Conservation (phyloP, 2,329 filamentous ascomycete species). For the Nemania bipapillata region DNA sequence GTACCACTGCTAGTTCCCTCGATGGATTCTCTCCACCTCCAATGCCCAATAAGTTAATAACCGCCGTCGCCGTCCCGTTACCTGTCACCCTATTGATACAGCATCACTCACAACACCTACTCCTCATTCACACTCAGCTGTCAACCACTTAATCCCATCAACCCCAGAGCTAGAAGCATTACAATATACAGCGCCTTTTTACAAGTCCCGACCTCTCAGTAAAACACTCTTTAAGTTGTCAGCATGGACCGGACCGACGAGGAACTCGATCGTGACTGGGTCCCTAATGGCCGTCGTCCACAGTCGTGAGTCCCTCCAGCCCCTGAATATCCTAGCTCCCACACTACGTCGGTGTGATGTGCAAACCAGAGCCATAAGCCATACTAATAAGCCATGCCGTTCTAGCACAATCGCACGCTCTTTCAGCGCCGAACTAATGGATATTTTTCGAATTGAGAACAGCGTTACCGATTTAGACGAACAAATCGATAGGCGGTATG, state of each 20-base stretch:
- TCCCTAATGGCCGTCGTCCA: conserved; percentile 79
- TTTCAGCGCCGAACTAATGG: conserved; percentile 86
- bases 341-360: not conserved
- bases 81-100: conserved; percentile 31
- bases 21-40: conserved; percentile 36
- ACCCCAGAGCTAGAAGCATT: conserved; percentile 5
- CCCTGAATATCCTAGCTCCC: conserved; percentile 34
- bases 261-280: conserved; percentile 80
- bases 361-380: not conserved
- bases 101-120: conserved; percentile 30
- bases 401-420: conserved; percentile 84
- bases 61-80: conserved; percentile 29
- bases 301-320: conserved; percentile 75
- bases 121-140: conserved; percentile 14
- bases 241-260: conserved; percentile 65
- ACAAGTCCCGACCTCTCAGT: not conserved
- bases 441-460: conserved; percentile 88
- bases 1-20: conserved; percentile 9
- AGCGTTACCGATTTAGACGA: conserved; percentile 77
- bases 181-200: not conserved
- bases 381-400: conserved; percentile 40
- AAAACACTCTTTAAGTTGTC: conserved; percentile 15
- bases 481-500: conserved; percentile 84
- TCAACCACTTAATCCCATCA: conserved; percentile 7
- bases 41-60: conserved; percentile 37